Conservation (phyloP, 2,329 filamentous ascomycete genomes). For the Fusarium begoniae region DNA sequence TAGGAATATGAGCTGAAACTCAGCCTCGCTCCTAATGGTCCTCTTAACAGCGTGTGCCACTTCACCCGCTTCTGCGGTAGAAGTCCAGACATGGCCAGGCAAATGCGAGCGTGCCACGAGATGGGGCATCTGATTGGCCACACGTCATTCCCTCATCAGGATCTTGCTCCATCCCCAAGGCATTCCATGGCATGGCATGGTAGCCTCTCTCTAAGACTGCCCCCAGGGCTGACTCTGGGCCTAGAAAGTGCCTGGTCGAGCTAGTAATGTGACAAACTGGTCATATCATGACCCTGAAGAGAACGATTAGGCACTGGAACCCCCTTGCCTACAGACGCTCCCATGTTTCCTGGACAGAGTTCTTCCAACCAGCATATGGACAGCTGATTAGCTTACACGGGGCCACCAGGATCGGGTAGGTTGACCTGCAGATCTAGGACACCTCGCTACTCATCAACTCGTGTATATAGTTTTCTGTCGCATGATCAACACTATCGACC, state of each 20-base stretch:
- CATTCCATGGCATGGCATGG: constrained; percentile 23
- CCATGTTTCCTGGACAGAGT: neutral
- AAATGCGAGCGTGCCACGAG: constrained; percentile 37
- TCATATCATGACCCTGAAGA: neutral
- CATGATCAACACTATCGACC: constrained; percentile 5
- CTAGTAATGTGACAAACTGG: neutral
- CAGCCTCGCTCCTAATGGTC: constrained; percentile 15
- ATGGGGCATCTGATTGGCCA: constrained; percentile 30
- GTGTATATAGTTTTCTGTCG: constrained; percentile 21
- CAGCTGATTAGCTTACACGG: neutral
- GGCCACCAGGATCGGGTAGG: constrained; percentile 2
- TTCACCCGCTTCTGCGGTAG: constrained; percentile 31
- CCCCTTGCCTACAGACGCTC: neutral
- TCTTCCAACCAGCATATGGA: neutral
- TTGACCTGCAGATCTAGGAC: neutral
- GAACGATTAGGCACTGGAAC: neutral
- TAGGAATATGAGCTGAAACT: constrained; percentile 33
- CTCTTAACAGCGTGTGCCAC: constrained; percentile 16
- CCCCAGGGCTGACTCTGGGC: constrained; percentile 27
- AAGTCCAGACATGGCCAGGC: constrained; percentile 27
- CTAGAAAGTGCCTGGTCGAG: constrained; percentile 17
- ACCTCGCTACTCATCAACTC: neutral
- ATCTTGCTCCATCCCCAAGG: constrained; percentile 25
- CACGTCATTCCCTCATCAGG: constrained; percentile 1
- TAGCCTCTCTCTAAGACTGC: constrained; percentile 5